Base-by-base conservation (phyloP, 192 early-diverging fungal genomes). In the Kappamyces sp. region DNA sequence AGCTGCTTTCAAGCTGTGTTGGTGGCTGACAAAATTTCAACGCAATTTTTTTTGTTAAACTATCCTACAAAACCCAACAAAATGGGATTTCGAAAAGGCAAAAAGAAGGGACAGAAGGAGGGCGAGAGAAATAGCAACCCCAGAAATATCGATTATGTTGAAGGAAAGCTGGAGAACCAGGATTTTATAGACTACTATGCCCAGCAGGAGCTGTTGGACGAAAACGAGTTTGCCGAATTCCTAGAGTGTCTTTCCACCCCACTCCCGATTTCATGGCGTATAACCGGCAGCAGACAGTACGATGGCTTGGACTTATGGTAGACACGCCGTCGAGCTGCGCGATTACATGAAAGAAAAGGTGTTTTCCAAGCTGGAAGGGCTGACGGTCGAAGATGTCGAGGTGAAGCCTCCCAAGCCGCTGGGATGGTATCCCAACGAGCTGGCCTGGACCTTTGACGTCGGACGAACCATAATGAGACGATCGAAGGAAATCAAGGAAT, bases 181-280 rank as follows among this genome's bases (percentile, higher is more conserved):
- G 66, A 61, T 15, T 83, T 90, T 60, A 77, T 84, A 45, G 62
- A 57, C 38, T 90, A 86, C 75, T 90, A 90, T 75, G 87, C 71
- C 49, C 4, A 59, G 4, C 91, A 91, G 63, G 70, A 76, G 49
- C 68, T 94, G 38, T 69, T 94, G 43, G 57, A 79, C 9, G 88
- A 87, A n/a, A 86, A 88, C 22, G 94, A 99, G 71, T 96, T 84
- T 72, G 72, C 80, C 12, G 57, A 64, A 42, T 87, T 93, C 45
- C 80, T 91, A 68, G 78, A 83, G 46, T 54, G 70, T 0, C 76
- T 96, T 66, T 75, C 77, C 66, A 81, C 73, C 35, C 72, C 74
- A 12, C 79, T 99, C 45, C 96, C 96, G 5, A 88, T 88, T 32
- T 87, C 87, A 49, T 99, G 94, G 68, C 81, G 96, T 43, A 89